A percentile compares a stretch with the other conserved stretches of the same genome.
Conservation (phyloP, 106 monocot species). For the Amphibolis antarctica region DNA sequence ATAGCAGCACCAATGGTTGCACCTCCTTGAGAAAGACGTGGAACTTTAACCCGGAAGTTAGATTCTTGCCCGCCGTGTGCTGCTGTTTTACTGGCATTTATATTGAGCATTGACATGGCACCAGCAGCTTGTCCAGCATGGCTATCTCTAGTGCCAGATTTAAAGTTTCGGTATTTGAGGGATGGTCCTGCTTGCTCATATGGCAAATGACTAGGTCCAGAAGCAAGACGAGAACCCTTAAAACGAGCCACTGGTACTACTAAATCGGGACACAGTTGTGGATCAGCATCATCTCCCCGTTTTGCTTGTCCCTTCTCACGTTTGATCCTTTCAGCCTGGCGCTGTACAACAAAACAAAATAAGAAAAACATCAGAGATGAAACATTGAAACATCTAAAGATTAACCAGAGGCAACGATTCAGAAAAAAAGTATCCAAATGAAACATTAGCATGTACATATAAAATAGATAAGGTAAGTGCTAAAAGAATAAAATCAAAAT, state of each 20-base stretch:
- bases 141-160: conserved; percentile 14
- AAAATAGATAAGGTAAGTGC: too few relatives aligned
- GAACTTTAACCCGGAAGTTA: conserved; percentile 33
- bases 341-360: conserved; percentile 28
- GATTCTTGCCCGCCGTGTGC: background rate
- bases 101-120: conserved; percentile 27
- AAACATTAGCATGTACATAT: too few relatives aligned
- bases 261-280: conserved; percentile 45
- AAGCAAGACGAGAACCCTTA: conserved; percentile 83
- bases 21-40: conserved; percentile 42
- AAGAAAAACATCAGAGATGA: background rate
- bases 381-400: too few relatives aligned
- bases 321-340: conserved; percentile 88
- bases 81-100: conserved; percentile 5
- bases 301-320: conserved; percentile 75
- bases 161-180: conserved; percentile 1
- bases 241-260: conserved; percentile 73
- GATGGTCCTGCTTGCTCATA: conserved; percentile 30
- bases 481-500: too few relatives aligned
- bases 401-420: too few relatives aligned
- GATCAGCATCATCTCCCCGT: conserved; percentile 84
- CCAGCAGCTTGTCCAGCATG: conserved; percentile 18
- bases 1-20: conserved; percentile 76
- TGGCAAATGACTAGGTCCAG: conserved; percentile 60
- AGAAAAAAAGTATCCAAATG: too few relatives aligned